Evolutionary conservation across 306 rosid genomes (phyloP), one percentile per base, ranked within the genome.

Genomic region (Aeschynomene evenia): DNA sequence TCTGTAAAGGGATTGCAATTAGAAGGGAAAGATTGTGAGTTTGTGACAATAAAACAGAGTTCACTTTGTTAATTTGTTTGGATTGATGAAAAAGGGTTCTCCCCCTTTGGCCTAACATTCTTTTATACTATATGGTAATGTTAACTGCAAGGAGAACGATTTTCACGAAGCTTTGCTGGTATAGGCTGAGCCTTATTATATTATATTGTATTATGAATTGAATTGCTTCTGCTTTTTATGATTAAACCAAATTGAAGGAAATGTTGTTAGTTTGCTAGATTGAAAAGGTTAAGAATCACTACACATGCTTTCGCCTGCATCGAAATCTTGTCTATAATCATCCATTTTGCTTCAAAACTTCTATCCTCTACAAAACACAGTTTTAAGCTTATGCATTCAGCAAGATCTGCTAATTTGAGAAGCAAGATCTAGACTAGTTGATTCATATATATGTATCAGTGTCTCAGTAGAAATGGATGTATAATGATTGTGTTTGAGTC

Each of bases 341-440:
- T 70, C 56, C 33, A 28, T 20, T 42, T 14, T 26, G 48, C 45
- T 29, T 21, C 56, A 39, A 40, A 73, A 37, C 5, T 23, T 28
- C 22, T 9, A 11, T 39, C 22, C 36, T 72, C 13, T 15, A 15
- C 4, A 23, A n/a, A 52, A 20, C 67, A 16, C 70, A 58, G 29
- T 21, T 45, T 46, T 29, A 60, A 1, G 13, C 18, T 49, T 11
- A 65, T 58, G 65, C 46, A 50, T 28, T 58, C n/a, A 34, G 46
- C 37, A 34, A 56, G 49, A 50, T 69, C 67, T 71, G 21, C 11
- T 21, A 16, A 39, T 68, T 55, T 68, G 52, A 79, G 68, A 61
- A 68, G 39, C 45, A 37, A 53, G 49, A 16, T 45, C 0, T 7
- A 66, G 50, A 12, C 21, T 65, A 40, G 46, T 46, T 61, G 48